Percentiles rank a stretch among this genome's conserved stretches.
phyloP scores from a whole-genome alignment of 2,329 filamentous ascomycete genomes.

The Penicillium sp. region DNA sequence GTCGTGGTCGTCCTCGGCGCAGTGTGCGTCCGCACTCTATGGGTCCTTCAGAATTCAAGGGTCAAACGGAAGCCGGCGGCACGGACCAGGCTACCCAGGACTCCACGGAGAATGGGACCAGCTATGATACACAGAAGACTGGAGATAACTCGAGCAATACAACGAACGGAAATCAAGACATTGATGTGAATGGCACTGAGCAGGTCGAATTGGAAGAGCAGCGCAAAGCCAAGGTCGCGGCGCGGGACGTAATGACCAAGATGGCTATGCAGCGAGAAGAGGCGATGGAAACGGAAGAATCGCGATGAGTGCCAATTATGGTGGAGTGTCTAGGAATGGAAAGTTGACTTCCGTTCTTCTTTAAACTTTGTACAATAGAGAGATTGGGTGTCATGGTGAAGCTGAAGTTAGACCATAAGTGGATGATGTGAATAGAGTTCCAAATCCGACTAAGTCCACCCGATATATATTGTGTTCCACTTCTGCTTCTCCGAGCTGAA shows the following conservation, averaged over 20 bases:
- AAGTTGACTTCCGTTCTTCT: neutral
- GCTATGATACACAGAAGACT: constrained; percentile 1
- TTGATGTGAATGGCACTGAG: constrained; percentile 3
- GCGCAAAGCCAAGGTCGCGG: constrained; percentile 35
- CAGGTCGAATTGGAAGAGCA: constrained; percentile 20
- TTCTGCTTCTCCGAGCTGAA: neutral
- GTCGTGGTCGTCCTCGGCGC: constrained; percentile 15
- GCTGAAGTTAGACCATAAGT: neutral
- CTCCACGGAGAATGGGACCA: neutral
- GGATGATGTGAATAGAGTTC: neutral
- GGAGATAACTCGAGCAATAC: neutral
- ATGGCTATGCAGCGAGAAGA: constrained; percentile 42
- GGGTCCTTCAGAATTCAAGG: neutral
- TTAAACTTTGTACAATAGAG: neutral
- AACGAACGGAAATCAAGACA: neutral
- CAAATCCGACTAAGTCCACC: neutral
- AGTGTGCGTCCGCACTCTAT: constrained; percentile 13
- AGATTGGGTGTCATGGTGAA: neutral
- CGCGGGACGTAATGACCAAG: constrained; percentile 35
- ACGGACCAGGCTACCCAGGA: neutral
- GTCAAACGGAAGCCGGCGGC: neutral
- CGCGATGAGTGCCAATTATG: constrained; percentile 1
- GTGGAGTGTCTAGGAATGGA: neutral
- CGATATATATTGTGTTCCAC: neutral
- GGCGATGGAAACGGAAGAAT: constrained; percentile 34